Evolutionary conservation across 257 asterid genomes (phyloP), one percentile per base, ranked within the genome.

Genomic region (Avicennia marina): DNA sequence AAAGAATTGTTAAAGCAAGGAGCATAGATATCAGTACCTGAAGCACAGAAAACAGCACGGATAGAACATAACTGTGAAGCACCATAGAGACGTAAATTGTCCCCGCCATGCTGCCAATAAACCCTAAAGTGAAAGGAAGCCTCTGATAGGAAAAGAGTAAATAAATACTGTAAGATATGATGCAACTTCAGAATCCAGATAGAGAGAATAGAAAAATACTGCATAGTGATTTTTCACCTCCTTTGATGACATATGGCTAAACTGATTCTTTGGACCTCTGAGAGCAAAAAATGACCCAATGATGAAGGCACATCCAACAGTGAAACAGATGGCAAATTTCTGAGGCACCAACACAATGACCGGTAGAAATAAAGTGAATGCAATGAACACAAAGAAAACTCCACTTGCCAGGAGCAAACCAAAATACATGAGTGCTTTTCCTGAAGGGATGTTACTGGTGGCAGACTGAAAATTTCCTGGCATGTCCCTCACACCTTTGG

Each of bases 381-480:
- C 94, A 63, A 90, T 81, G 74, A 90, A 90, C 53, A 87, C 76
- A 72, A 90, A 90, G 83, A 90, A 87, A 47, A 82, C 76, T 62
- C 98, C 96, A 39, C 89, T 80, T 20, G 90, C 90, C 64, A 90
- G 78, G 46, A 90, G 70, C 79, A 87, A 59, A 56, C 94, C 88
- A 72, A 90, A 90, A 75, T 90, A 87, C 89, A 90, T 42, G 52
- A 90, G 89, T 52, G 96, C 66, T 84, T 87, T 87, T 58, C 98
- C 98, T 0, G 98, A 90, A 42, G 96, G 98, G 70, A 90, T 84
- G 69, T 63, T 67, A 69, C 94, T 84, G 25, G 96, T 90, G 64
- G 95, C 96, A n/a, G 98, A 84, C 81, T 90, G 98, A n/a, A 90
- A 74, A 70, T 68, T 90, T 77, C 94, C 98, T 1, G 98, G 94